Evolutionary conservation across 192 early-diverging fungal genomes (phyloP), one percentile per base, ranked within the genome.

Genomic region (Umbelopsis vinacea): DNA sequence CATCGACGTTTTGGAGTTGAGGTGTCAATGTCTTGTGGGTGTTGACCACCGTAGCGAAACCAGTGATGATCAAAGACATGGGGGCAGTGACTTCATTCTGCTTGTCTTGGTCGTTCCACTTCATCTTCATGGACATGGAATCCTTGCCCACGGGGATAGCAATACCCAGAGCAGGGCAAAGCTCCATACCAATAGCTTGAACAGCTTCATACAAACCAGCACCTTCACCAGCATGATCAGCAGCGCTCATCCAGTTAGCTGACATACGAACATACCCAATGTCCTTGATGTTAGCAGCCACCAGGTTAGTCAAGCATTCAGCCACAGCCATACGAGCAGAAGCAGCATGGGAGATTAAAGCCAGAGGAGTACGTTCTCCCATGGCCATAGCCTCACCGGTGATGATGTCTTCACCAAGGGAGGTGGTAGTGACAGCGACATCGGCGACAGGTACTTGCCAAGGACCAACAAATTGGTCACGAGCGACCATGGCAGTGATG

Each of bases 381-480:
- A 97, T 92, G 12, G 97, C 93, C 96, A 99, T 98, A 14, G 97
- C 96, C 81, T 98, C 93, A 72, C 97, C 98, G 1, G 88, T 89
- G 24, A 84, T 82, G 50, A 88, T 79, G 66, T 91, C 89, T 69
- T 83, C 75, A 50, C 87, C 88, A 77, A 92, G 90, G 17, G 91
- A 89, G 4, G 96, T 88, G n/a, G 84, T 83, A n/a, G 90, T 94
- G 12, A 99, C 94, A 0, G 95, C 90, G 12, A 97, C 97, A 82
- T 99, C 97, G 26, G 98, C 94, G 21, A 99, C 97, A 50, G 98
- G 98, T 52, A 95, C 89, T 81, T 99, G 97, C 98, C 98, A 99
- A 3, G 97, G 95, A 11, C 98, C 98, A 37, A 99, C 98, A 88
- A 98, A 90, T 73, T 98, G 98, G 70, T 99, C 98, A 52, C 97